Evolutionary conservation across 176 grass and related monocot species (phyloP), one percentile per base, ranked within the genome.

Genomic region (Panicum miliaceum): DNA sequence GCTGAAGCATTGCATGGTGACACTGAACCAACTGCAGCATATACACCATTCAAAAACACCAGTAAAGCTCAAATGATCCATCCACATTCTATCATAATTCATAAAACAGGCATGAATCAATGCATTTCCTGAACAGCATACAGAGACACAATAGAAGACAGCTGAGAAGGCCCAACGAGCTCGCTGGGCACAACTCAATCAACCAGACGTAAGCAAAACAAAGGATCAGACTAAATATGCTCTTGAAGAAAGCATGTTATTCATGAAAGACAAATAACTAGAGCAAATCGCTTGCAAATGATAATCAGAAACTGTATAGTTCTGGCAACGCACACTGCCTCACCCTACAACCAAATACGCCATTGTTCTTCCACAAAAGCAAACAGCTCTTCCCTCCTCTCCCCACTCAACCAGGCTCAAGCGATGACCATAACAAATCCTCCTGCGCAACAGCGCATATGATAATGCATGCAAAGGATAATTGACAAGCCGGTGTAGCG

Each of bases 351-450:
- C 51, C 82, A 81, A 81, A 63, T 9, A 80, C 74, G 71, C n/a
- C 69, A 85, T 81, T 85, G 85, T 90, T 90, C 25, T 66, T 64
- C 69, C 20, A 34, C 62, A 71, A 64, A 82, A 50, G 71, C 52
- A 63, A 81, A 85, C 26, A 8, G 61, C 61, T 60, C 34, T 69
- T 32, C 56, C 23, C 23, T 11, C 26, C 40, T 15, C 69, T 26
- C 14, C 20, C 45, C 5, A 10, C 69, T 78, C 75, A n/a, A 40
- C 47, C 68, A 59, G 68, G 52, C 82, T 85, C 41, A 32, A 81
- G 84, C 52, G 40, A 81, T 52, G 78, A 53, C 38, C 50, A 73
- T 58, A 82, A 77, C 16, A 78, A 82, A 57, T 67, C 73, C 37
- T 41, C 20, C 75, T 22, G 23, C 66, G 22, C n/a, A 5, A 78